phyloP scores from a whole-genome alignment of 768 basidiomycete genomes.

The Pleurotus tuber-regium region DNA sequence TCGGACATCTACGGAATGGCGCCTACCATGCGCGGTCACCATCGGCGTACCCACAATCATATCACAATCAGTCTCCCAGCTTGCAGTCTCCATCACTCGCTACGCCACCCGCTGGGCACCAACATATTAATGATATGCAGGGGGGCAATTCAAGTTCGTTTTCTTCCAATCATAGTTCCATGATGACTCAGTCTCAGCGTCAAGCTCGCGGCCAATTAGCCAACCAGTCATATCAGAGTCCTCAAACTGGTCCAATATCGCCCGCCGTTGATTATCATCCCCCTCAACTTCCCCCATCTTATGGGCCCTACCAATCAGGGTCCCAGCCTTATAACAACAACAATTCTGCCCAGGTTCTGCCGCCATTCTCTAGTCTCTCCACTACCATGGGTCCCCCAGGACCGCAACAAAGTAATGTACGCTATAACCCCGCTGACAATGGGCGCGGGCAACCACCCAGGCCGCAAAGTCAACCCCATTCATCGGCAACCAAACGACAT shows the following conservation, averaged over 20 bases:
- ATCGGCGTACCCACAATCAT: conserved; percentile 52
- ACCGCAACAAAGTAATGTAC: conserved; percentile 47
- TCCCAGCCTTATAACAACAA: conserved; percentile 34
- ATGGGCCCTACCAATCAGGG: conserved; percentile 36
- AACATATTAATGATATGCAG: conserved; percentile 36
- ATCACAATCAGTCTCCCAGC: conserved; percentile 64
- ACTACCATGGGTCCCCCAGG: conserved; percentile 51
- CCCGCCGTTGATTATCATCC: conserved; percentile 39
- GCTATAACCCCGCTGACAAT: conserved; percentile 51
- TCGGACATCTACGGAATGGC: conserved; percentile 68
- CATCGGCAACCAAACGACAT: conserved; percentile 55
- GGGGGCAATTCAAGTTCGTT: conserved; percentile 10
- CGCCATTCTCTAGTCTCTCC: conserved; percentile 65
- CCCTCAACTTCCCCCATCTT: conserved; percentile 39
- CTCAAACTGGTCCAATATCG: conserved; percentile 20
- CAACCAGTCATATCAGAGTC: conserved; percentile 32
- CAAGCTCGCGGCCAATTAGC: conserved; percentile 36
- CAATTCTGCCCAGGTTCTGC: conserved; percentile 53
- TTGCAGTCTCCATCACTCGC: conserved; percentile 57
- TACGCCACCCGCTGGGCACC: conserved; percentile 44
- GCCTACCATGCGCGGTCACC: conserved; percentile 58
- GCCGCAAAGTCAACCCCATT: no score
- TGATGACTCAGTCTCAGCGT: conserved; percentile 25
- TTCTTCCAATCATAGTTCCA: conserved; percentile 5
- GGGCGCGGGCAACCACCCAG: conserved; percentile 26